Percentiles rank a stretch among this genome's conserved stretches.
These are phyloP conservation scores for Ogataea chonburiensis DNA, from an alignment of 805 yeast species.

Conservation along the genomic window DNA sequence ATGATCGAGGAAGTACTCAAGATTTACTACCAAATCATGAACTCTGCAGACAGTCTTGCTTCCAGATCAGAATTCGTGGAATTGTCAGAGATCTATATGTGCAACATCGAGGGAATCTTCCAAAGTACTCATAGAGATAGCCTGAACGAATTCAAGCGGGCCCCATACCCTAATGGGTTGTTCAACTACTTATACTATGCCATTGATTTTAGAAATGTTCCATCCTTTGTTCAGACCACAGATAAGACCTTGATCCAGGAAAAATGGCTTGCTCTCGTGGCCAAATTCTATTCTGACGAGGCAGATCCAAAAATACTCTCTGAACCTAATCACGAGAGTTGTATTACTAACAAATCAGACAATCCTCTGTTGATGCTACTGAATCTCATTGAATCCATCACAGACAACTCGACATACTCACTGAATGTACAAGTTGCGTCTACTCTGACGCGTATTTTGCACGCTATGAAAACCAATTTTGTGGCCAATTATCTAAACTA, in stretches of 20 bases:
- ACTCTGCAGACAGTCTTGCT: constrained; percentile 10
- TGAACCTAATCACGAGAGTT: constrained; percentile 43
- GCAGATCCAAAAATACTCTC: constrained; percentile 15
- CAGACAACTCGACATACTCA: constrained; percentile 22
- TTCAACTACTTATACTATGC: constrained; percentile 41
- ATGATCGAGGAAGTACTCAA: constrained; percentile 67
- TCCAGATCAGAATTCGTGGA: constrained; percentile 16
- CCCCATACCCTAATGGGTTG: constrained; percentile 41
- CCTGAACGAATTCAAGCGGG: constrained; percentile 37
- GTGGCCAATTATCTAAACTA: constrained; percentile 24
- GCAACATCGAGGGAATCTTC: constrained; percentile 29
- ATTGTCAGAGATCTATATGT: constrained; percentile 22
- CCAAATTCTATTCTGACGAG: constrained; percentile 29
- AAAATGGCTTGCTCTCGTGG: constrained; percentile 40
- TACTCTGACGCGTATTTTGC: constrained; percentile 28
- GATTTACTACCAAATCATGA: constrained; percentile 38
- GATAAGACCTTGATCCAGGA: constrained; percentile 37
- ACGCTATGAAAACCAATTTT: constrained; percentile 26
- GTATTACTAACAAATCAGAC: constrained; percentile 39
- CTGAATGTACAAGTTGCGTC: constrained; percentile 27
- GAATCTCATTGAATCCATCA: constrained; percentile 36
- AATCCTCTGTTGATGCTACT: constrained; percentile 43
- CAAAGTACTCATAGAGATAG: constrained; percentile 29
- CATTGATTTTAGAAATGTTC: constrained; percentile 21
- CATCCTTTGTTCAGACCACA: constrained; percentile 20